Evolutionary conservation across 163 green algal species (phyloP).

Genomic region (Chloromonas sp.): DNA sequence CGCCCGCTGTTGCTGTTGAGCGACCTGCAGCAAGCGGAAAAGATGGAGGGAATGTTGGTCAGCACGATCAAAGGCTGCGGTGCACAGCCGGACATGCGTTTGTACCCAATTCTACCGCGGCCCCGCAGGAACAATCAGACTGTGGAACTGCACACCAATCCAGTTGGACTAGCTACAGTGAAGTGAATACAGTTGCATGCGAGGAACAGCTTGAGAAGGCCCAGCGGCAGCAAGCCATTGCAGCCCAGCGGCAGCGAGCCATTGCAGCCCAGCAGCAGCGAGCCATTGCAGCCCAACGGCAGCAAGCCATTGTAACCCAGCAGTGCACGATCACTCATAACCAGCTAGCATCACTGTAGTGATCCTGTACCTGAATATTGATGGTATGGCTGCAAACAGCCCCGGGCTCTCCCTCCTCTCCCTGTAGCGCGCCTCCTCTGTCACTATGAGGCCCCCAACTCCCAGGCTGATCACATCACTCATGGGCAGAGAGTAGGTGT

Average conservation of each 20-base stretch:
- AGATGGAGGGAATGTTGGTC: too few relatives aligned
- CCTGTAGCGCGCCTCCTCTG: constrained; percentile 28
- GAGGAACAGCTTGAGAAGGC: too few relatives aligned
- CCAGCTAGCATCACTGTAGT: too few relatives aligned
- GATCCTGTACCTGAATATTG: constrained; percentile 19
- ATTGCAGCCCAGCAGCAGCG: too few relatives aligned
- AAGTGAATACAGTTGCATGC: not conserved
- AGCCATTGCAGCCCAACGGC: too few relatives aligned
- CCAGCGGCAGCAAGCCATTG: too few relatives aligned
- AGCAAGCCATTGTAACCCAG: too few relatives aligned
- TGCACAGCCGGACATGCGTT: not conserved
- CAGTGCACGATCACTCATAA: too few relatives aligned
- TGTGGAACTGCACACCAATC: not conserved
- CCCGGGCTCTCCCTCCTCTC: constrained; percentile 45
- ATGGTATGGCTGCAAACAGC: constrained; percentile 37
- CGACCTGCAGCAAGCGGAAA: not conserved
- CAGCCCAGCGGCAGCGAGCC: too few relatives aligned
- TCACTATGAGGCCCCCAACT: constrained; percentile 29
- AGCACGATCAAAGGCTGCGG: too few relatives aligned
- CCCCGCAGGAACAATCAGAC: not conserved
- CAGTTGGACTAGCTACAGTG: not conserved
- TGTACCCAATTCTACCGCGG: not conserved
- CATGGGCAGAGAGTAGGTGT: constrained; percentile 41
- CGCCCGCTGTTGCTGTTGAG: constrained; percentile 8
- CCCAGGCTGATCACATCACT: constrained; percentile 43